Evolutionary conservation across 352 stramenopile species (phyloP), one percentile per base, ranked within the genome.

Genomic region (Globisporangium perplexum): DNA sequence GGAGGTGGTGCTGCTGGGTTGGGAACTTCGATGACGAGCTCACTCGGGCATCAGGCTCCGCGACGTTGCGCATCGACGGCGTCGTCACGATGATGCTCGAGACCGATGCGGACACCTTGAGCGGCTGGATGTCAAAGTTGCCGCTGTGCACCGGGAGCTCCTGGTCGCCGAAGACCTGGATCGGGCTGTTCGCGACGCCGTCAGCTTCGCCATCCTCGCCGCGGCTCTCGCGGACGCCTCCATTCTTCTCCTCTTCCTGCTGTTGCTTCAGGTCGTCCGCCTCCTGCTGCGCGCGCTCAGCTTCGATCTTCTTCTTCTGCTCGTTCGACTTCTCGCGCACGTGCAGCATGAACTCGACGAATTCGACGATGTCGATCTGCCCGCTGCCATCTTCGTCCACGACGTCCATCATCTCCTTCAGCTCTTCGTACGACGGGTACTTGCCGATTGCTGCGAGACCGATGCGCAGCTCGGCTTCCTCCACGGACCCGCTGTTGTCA

Each of bases 291-390:
- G 59, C 57, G 12, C 17, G 22, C 46, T 63, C 50, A 0, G 57
- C 51, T 7, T 59, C 47, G 23, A 24, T 0, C 18, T 59, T 58
- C 15, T 47, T 50, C 23, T 77, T 76, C 39, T 88, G 74, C 47
- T 84, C 63, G 7, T 54, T 71, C 1, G 79, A 86, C 38, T 88
- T 90, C 51, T 86, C 74, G 2, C 79, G 77, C 15, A 90, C 77
- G 58, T 88, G 72, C 41, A 90, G 82, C 81, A 91, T 93, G 52
- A 91, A 93, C 57, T 91, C 75, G 50, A 93, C 71, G 57, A 95
- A 95, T 57, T 93, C 84, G 42, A 90, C 76, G 39, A 93, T 82
- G 55, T 93, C 84, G 45, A 95, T 95, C 55, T 95, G 83, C 0
- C 84, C 84, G 30, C 74, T 88, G 35, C 78, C 77, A 47, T 95